Base-by-base conservation (phyloP, 2,329 filamentous ascomycete genomes). In the Sporothrix humicola region DNA sequence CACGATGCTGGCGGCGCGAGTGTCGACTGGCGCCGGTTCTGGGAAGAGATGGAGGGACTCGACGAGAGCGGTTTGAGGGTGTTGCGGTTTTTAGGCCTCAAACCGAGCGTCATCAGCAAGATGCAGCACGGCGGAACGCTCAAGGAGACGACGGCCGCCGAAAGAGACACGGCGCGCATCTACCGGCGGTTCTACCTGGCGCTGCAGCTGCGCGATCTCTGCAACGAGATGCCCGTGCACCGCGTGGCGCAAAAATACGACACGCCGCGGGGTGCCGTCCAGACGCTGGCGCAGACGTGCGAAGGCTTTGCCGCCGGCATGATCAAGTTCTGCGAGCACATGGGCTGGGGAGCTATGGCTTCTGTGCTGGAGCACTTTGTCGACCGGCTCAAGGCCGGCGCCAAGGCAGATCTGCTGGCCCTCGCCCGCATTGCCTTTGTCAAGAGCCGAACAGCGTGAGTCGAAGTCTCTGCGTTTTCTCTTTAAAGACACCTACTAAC, bases 281-380 rank as follows among this genome's bases (percentile, higher is more conserved):
- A 95, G 80, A 92, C 86, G 23, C 84, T 94, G 1, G 88, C 91
- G 2, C 91, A 93, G 77, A 92, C 90, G 1, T 94, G 92, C 76
- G 90, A 93, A 76, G 92, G 92, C 0, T 95, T 94, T 78, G 92
- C 92, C 3, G 91, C 91, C 1, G 92, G 92, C 3, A 93, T 94
- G 85, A 89, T 94, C 74, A 93, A 92, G 76, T 94, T 94, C 78
- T 94, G 92, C 78, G 87, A 93, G 76, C 86, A 89, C 20, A 93
- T 95, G 92, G 89, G 87, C 1, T 94, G 92, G 91, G 88, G 87
- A 86, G 89, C 92, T 77, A 87, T 94, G 79, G 89, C 89, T 7
- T 91, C 90, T 4, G 90, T 91, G 7, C 83, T 94, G 46, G 91
- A 94, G 76, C 92, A 94, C 78, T 94, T 93, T 82, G 89, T 90